Evolutionary conservation across 2,329 filamentous ascomycete species (phyloP), one percentile per base, ranked within the genome.

Genomic region (Neopestalotiopsis sp.): DNA sequence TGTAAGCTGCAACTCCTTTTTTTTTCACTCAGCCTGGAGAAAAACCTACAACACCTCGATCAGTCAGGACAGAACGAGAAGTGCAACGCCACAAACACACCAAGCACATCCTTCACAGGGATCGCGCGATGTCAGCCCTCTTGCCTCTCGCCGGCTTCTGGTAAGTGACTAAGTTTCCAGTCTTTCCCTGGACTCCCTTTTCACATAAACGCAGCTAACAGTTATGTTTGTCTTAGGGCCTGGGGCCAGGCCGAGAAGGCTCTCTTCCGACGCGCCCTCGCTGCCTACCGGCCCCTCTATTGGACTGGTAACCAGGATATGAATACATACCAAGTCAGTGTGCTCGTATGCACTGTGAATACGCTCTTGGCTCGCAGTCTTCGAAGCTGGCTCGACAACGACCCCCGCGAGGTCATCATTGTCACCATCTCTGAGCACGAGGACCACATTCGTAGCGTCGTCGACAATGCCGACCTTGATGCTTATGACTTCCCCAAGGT

Each of bases 391-490:
- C 14, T 59, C 1, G 57, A 17, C 6, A 59, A 59, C 20, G 14
- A 59, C 20, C 57, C 57, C 4, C 24, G 28, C 1, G 57, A 59
- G 57, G 57, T 59, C 17, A 59, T 59, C 6, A 59, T 59, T 10
- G 57, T 59, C 57, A 59, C 57, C 24, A 32, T 59, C 30, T 4
- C 57, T 6, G 14, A 59, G 20, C 57, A 59, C 57, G 13, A 30
- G 3, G 20, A 59, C 3, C 57, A 59, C 3, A 59, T 59, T 13
- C 57, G 57, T 20, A 30, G 24, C 12, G 57, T 59, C 9, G 24
- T 72, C 49, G 70, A 70, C 14, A 69, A 69, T 28, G 34, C 69
- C 14, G 5, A 42, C 12, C 67, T 72, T n/a, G 62, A 64, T 5
- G 69, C 30, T 20, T 57, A 49, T 5, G 63, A 62, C 10, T 61